Conservation (phyloP, 2,329 filamentous ascomycete genomes). For the Xylariaceae sp. region DNA sequence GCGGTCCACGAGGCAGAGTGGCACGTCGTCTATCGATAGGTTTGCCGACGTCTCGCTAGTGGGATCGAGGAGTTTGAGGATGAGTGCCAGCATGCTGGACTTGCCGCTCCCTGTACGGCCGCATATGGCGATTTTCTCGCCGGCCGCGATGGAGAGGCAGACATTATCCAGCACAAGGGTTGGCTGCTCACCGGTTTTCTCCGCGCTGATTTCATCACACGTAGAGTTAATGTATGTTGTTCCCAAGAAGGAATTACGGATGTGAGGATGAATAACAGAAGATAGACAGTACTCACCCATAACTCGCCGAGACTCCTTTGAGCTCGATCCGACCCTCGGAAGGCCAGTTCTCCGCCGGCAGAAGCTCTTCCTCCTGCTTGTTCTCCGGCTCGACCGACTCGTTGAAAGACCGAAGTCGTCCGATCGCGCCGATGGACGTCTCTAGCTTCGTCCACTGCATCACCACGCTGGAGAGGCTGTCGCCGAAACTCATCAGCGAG, state of each 20-base stretch:
- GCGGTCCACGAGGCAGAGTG: background rate
- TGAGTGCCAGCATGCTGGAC: background rate
- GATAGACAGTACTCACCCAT: background rate
- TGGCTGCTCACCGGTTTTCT: background rate
- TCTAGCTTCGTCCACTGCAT: slow-evolving; percentile 24
- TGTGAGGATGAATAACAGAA: no score
- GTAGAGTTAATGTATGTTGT: no score
- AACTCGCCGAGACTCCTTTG: background rate
- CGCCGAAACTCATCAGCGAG: slow-evolving; percentile 18
- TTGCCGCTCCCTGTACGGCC: background rate
- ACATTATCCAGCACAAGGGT: background rate
- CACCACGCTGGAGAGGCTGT: slow-evolving; percentile 19
- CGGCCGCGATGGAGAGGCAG: background rate
- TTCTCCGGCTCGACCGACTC: slow-evolving; percentile 6
- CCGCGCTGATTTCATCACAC: no score
- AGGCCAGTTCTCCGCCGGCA: slow-evolving; percentile 23
- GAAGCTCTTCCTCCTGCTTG: slow-evolving; percentile 1
- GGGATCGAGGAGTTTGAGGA: background rate
- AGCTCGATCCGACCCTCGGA: slow-evolving; percentile 11
- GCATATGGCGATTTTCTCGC: background rate
- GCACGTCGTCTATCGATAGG: no score
- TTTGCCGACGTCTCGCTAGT: no score
- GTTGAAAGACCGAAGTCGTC: slow-evolving; percentile 9
- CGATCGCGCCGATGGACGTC: slow-evolving; percentile 24
- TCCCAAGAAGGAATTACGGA: no score